These are phyloP conservation scores for Quercus lobata DNA, from an alignment of 331 rosid genomes.

Conservation along the genomic window DNA sequence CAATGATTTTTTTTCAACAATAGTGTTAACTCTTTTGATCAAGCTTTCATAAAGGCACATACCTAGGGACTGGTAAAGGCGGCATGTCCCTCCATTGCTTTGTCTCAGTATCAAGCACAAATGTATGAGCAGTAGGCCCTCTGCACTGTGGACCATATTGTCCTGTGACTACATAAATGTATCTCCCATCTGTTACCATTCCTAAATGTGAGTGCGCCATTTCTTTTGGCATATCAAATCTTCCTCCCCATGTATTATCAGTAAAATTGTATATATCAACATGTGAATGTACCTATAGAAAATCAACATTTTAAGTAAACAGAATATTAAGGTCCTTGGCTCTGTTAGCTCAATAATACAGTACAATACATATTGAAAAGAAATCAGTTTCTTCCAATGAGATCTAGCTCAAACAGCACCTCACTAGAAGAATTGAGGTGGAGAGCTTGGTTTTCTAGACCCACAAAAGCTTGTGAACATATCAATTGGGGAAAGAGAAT, in stretches of 20 bases:
- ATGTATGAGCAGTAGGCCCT: slow-evolving; percentile 74
- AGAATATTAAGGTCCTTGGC: background rate
- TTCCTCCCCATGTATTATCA: slow-evolving; percentile 71
- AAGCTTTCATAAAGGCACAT: background rate
- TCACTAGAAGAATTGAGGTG: background rate
- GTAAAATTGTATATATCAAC: slow-evolving; percentile 80
- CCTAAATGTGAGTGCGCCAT: slow-evolving; percentile 99
- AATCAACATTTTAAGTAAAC: background rate
- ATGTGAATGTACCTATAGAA: slow-evolving; percentile 78
- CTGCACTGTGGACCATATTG: slow-evolving; percentile 96
- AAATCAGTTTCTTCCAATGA: background rate
- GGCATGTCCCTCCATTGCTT: slow-evolving; percentile 74
- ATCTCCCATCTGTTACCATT: slow-evolving; percentile 81
- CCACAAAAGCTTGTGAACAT: background rate
- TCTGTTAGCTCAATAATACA: background rate
- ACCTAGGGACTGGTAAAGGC: slow-evolving; percentile 82
- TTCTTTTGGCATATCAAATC: slow-evolving; percentile 88
- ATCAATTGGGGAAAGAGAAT: background rate
- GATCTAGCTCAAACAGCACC: background rate
- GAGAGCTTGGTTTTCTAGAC: background rate
- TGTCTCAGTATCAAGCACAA: slow-evolving; percentile 74
- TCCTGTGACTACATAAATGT: slow-evolving; percentile 77
- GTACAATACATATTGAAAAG: background rate
- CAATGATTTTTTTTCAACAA: background rate
- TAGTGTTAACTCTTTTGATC: background rate